A percentile compares a stretch with the other conserved stretches of the same genome.
Evolutionary conservation across 805 yeast species (phyloP).

Genomic region (Allodekkera sacchari): DNA sequence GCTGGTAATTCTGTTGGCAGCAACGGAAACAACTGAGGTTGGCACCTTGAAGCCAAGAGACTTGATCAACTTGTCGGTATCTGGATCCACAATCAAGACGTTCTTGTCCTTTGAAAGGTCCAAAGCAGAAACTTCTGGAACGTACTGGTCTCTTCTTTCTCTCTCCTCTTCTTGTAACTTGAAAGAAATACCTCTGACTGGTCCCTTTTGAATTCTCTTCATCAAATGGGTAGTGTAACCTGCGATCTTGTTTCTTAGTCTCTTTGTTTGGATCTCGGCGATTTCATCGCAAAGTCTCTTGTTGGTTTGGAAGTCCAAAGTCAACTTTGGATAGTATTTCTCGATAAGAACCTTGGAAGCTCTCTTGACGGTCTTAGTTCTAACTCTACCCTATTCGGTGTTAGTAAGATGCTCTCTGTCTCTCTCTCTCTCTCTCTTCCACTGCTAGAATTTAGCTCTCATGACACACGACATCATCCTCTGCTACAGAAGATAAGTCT

Average conservation of each 20-base stretch:
- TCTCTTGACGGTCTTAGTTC: conserved; percentile 99
- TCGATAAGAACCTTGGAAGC: conserved; percentile 99
- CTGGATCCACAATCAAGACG: conserved; percentile 94
- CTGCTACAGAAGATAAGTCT: too few species aligned
- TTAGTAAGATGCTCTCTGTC: conserved; percentile 5
- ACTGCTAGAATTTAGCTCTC: too few species aligned
- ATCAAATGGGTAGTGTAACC: conserved; percentile 99
- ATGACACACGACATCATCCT: too few species aligned
- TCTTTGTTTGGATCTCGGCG: conserved; percentile 98
- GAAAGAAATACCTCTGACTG: conserved; percentile 99
- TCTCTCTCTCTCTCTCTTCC: too few species aligned
- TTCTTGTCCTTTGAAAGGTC: conserved; percentile 95
- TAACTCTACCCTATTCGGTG: conserved; percentile 99
- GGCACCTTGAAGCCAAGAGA: conserved; percentile 88
- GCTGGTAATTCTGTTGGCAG: conserved; percentile 88
- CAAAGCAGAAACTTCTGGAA: conserved; percentile 99
- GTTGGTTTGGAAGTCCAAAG: conserved; percentile 99
- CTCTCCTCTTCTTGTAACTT: conserved; percentile 99
- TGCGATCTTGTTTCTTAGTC: conserved; percentile 99
- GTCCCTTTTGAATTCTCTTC: conserved; percentile 99
- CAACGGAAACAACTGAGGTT: conserved; percentile 75
- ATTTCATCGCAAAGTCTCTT: conserved; percentile 98
- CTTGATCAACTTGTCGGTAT: conserved; percentile 92
- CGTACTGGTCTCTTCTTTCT: conserved; percentile 99
- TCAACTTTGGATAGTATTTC: conserved; percentile 99